Base-by-base conservation (phyloP, 2,329 filamentous ascomycete genomes). In the Hypocrella siamensis region DNA sequence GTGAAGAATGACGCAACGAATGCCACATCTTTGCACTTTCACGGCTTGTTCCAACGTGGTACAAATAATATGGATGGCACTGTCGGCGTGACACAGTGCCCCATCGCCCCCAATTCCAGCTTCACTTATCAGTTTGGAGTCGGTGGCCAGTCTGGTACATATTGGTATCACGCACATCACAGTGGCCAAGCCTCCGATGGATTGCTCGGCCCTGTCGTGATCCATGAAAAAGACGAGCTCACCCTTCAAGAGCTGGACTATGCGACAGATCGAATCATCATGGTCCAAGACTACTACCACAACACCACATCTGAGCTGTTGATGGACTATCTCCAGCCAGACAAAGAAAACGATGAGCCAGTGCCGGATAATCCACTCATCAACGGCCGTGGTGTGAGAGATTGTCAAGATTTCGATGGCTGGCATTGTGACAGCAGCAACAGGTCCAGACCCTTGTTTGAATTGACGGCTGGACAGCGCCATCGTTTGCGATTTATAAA, bases 1-100 rank as follows among this genome's bases (percentile, higher is more conserved):
- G 61, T 84, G 31, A 57, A 70, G 41, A 88, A 88, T 42, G 61
- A 67, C 16, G 69, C 79, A 1, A 57, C 60, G 10, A 79, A 84
- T 40, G 68, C 65, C 10, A 78, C 76, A 7, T 69, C 65, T 24
- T 60, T 86, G 5, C 81, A 88, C 47, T 86, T 80, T 49, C 81
- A 88, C 42, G 81, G 81, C 12, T 63, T 88, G 39, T 83, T 73
- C 46, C 79, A 84, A 46, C 81, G 81, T 41, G 78, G 77, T 9
- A 80, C 78, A 0, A 81, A 73, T 36, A 64, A 65, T 35, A 81
- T 83, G 75, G 80, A 88, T 44, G 81, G 80, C 1, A 67, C 77
- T 2, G 61, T 71, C 0, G 75, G 70, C 22, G 63, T 81, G 5
- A 76, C 69, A 0, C 78, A 81, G 46, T 80, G 75, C 38, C 63